These are phyloP conservation scores for Euphorbia pulcherrima DNA, from an alignment of 345 rosid species.

Conservation along the genomic window DNA sequence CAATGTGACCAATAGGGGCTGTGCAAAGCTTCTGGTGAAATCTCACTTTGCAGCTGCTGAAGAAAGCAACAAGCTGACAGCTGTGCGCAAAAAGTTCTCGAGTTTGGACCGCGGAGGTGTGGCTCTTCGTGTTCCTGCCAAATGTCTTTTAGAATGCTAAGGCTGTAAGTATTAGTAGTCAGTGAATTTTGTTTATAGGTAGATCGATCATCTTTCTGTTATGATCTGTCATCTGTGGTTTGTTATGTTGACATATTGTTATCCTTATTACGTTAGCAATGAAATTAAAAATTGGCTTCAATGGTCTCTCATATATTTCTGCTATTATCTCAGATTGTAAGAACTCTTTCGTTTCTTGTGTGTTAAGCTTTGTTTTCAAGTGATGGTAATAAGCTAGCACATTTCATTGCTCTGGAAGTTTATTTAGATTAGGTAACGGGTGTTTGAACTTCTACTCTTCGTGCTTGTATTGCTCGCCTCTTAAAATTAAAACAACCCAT, in stretches of 20 bases:
- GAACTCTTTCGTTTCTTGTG: no score
- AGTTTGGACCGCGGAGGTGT: constrained; percentile 52
- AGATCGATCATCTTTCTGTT: background rate
- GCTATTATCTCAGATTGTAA: no score
- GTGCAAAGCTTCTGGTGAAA: constrained; percentile 56
- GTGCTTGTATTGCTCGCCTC: no score
- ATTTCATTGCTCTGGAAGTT: no score
- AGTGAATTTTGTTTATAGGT: background rate
- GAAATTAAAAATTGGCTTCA: no score
- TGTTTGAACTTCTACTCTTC: no score
- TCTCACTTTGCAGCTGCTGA: constrained; percentile 54
- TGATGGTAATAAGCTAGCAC: no score
- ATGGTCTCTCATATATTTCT: no score
- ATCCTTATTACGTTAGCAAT: background rate
- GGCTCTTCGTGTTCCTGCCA: constrained; percentile 58
- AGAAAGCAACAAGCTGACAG: constrained; percentile 49
- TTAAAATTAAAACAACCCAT: no score
- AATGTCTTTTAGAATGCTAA: constrained; percentile 21
- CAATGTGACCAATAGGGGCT: constrained; percentile 45
- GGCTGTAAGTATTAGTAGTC: background rate
- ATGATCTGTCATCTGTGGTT: constrained; percentile 13
- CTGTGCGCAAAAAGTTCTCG: constrained; percentile 57
- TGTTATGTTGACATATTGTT: background rate
- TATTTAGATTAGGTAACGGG: no score
- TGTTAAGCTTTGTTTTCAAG: no score